Evolutionary conservation across 1,139 yeast species (phyloP).

Genomic region (Geotrichum europaeum): DNA sequence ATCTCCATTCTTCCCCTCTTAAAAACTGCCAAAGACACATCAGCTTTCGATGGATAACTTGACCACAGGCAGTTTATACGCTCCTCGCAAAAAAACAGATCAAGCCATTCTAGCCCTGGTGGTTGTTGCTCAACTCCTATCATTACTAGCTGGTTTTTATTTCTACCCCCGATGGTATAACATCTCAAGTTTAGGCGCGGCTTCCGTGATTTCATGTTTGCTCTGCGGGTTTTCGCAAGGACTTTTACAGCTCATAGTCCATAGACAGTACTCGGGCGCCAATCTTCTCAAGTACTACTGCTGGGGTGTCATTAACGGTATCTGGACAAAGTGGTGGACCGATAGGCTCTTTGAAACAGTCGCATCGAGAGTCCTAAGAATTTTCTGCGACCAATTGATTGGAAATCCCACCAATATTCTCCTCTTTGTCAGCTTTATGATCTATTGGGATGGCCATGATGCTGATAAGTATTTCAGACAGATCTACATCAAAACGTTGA

Average conservation of each 20-base stretch:
- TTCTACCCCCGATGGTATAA: slow-evolving; percentile 26
- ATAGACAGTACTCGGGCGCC: slow-evolving; percentile 21
- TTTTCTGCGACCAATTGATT: slow-evolving; percentile 32
- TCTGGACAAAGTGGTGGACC: slow-evolving; percentile 39
- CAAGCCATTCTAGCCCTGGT: slow-evolving; percentile 6
- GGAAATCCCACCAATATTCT: slow-evolving; percentile 35
- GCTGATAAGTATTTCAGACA: slow-evolving; percentile 31
- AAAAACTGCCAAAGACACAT: neutral
- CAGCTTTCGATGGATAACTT: neutral
- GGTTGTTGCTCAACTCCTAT: slow-evolving; percentile 7
- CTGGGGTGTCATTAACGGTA: slow-evolving; percentile 36
- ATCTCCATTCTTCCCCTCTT: neutral
- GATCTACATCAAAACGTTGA: slow-evolving; percentile 27
- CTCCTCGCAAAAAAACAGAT: neutral
- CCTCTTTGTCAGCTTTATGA: slow-evolving; percentile 31
- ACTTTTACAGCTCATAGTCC: slow-evolving; percentile 28
- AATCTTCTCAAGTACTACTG: slow-evolving; percentile 33
- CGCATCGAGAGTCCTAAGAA: slow-evolving; percentile 23
- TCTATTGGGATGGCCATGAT: slow-evolving; percentile 37
- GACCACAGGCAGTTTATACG: neutral
- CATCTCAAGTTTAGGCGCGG: slow-evolving; percentile 30
- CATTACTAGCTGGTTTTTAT: slow-evolving; percentile 1
- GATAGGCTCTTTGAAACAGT: slow-evolving; percentile 28
- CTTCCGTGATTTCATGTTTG: slow-evolving; percentile 32
- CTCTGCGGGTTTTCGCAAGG: slow-evolving; percentile 36